Evolutionary conservation across 352 stramenopile genomes (phyloP), one percentile per base, ranked within the genome.

Genomic region (Pythium insidiosum): DNA sequence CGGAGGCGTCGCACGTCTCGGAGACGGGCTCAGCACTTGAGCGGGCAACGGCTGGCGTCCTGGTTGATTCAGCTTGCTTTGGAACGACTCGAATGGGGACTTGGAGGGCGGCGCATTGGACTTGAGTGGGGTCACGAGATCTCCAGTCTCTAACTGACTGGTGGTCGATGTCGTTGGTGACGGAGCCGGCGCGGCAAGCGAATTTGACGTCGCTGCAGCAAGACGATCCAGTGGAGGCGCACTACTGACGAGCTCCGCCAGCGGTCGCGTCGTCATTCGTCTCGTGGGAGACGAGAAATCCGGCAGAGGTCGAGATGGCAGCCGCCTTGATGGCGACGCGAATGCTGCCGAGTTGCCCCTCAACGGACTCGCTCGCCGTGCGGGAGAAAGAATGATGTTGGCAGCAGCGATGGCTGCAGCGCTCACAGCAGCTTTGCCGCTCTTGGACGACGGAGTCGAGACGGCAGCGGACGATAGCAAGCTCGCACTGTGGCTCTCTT

Each of bases 11-110:
- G 50, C 43, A 10, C 43, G 50, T 12, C 51, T 33, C 13, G 35
- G 16, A 22, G 43, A 39, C 6, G 44, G 50, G 2, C 40, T 45
- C 2, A 46, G 42, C 5, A 40, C 34, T 6, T 42, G 45, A 5
- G 46, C 45, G 3, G 45, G 53, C 6, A 43, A 52, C n/a, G 53
- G 45, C 21, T n/a, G n/a, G n/a, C n/a, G n/a, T n/a, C n/a, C n/a
- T n/a, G n/a, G n/a, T n/a, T n/a, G n/a, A n/a, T n/a, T n/a, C n/a
- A 84, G 62, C 48, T 90, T 90, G 38, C 68, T 77, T 45, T 88
- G 77, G 47, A 90, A 85, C 18, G 77, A 90, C 50, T 84, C 69
- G 50, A 88, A 90, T 9, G 77, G 77, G 2, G 77, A 88, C 44
- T 86, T 88, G 3, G 72, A 50, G 2, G 63, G 47, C n/a, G 57